Evolutionary conservation across 1,284 basidiomycete genomes (phyloP), one percentile per base, ranked within the genome.

Genomic region (Ceratobasidium theobromae): DNA sequence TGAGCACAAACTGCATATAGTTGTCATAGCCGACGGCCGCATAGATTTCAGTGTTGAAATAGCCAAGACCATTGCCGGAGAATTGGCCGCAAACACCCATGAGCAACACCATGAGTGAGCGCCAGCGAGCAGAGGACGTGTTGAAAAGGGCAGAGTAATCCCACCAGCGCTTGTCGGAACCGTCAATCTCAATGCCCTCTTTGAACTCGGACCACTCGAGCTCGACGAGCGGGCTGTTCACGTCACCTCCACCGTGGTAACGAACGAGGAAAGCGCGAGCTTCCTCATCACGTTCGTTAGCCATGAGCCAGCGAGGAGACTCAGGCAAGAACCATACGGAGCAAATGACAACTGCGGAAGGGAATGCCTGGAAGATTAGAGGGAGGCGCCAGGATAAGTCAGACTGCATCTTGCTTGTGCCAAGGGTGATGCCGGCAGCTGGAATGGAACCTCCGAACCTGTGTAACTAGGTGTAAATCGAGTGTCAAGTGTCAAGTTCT

Each of bases 91-190:
- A 82, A 71, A 83, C 78, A 43, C 79, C 81, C 73, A 82, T 82
- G 46, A 82, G 73, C 9, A 81, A 67, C 73, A 81, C 79, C 78
- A 82, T 78, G 68, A 77, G 77, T 6, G 78, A 79, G 62, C 82
- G 74, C 70, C 81, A 82, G 30, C 81, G 76, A 4, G 57, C 43
- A 8, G 27, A 28, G 12, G 43, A 23, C 32, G 43, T 32, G 4
- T 27, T 28, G 45, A 60, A 60, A 30, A 60, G 57, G 6, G 77
- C 81, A 9, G 76, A 78, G 71, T 81, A 82, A 69, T 83, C 81
- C 76, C 76, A 85, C 83, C 84, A 86, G 60, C 81, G 77, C 74
- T 86, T 86, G 74, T 87, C 85, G 14, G 82, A 81, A 23, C 81
- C 85, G 71, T 84, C 79, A 5, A 80, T 68, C 40, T 76, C 75